Conservation (phyloP, 441 rosid species). For the Metrosideros polymorpha region DNA sequence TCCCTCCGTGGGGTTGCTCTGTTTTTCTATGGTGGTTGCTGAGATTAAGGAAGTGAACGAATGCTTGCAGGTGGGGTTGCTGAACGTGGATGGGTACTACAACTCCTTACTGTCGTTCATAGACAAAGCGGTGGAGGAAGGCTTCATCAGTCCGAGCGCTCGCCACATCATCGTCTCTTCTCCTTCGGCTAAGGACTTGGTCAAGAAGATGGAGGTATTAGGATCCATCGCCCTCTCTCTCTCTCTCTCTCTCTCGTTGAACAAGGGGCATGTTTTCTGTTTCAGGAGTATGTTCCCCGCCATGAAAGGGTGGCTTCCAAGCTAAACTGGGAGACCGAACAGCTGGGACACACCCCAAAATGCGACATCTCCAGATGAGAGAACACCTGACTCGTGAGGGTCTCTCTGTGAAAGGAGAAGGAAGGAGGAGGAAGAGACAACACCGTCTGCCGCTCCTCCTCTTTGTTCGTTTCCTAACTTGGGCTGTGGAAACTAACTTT, state of each 20-base stretch:
- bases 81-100: constrained; percentile 93
- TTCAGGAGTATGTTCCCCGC: constrained; percentile 69
- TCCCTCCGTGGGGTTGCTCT: neutral
- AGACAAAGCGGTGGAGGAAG: constrained; percentile 96
- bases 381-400: neutral
- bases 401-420: neutral
- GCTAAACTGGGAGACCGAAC: constrained; percentile 75
- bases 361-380: constrained; percentile 60
- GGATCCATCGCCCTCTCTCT: neutral
- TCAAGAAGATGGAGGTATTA: constrained; percentile 78
- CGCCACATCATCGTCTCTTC: constrained; percentile 91
- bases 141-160: constrained; percentile 70
- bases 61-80: constrained; percentile 71
- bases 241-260: neutral
- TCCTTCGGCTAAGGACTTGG: constrained; percentile 61
- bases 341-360: constrained; percentile 31
- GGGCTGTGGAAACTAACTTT: neutral
- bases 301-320: constrained; percentile 76
- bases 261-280: neutral
- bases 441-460: neutral
- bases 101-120: constrained; percentile 78
- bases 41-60: neutral
- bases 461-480: neutral
- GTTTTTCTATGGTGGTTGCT: neutral
- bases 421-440: neutral